A percentile compares a stretch with the other conserved stretches of the same genome.
Evolutionary conservation across 495 filamentous ascomycete species (phyloP).

Genomic region (Pyrenula massariospora): DNA sequence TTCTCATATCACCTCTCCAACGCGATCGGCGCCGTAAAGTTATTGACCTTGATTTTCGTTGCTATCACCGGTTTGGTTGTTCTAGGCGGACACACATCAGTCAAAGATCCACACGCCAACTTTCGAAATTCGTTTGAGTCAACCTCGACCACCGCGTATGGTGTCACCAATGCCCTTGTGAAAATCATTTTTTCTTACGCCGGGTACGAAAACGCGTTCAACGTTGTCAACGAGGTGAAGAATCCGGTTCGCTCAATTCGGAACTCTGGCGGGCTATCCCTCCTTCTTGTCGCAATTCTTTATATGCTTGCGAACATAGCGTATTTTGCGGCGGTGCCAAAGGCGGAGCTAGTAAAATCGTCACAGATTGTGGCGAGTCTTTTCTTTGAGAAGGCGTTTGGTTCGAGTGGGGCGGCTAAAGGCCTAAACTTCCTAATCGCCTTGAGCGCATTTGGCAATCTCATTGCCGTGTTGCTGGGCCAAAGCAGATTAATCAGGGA

Average conservation of each 20-base stretch:
- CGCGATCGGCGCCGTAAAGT: constrained; percentile 41
- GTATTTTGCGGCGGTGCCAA: constrained; percentile 47
- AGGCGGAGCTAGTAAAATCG: constrained; percentile 36
- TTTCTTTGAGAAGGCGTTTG: constrained; percentile 52
- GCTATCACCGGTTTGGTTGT: constrained; percentile 49
- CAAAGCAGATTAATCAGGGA: constrained; percentile 48
- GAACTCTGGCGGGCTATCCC: constrained; percentile 35
- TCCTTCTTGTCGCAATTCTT: constrained; percentile 37
- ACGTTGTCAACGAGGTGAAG: constrained; percentile 56
- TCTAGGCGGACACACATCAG: constrained; percentile 42
- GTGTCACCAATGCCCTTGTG: constrained; percentile 45
- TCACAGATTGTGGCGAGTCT: constrained; percentile 42
- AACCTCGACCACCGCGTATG: constrained; percentile 31
- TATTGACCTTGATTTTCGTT: constrained; percentile 45
- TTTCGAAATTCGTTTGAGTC: constrained; percentile 47
- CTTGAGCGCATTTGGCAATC: constrained; percentile 52
- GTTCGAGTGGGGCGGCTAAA: constrained; percentile 30
- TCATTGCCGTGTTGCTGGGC: constrained; percentile 47
- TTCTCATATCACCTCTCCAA: constrained; percentile 44
- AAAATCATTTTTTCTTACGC: constrained; percentile 53
- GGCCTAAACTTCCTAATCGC: constrained; percentile 51
- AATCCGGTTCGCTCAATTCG: constrained; percentile 46
- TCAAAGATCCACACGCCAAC: constrained; percentile 43
- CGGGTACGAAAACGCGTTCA: constrained; percentile 52
- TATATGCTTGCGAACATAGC: constrained; percentile 53